These are phyloP conservation scores for Mucor circinelloides DNA, from an alignment of 371 early-diverging fungal species.

Conservation along the genomic window DNA sequence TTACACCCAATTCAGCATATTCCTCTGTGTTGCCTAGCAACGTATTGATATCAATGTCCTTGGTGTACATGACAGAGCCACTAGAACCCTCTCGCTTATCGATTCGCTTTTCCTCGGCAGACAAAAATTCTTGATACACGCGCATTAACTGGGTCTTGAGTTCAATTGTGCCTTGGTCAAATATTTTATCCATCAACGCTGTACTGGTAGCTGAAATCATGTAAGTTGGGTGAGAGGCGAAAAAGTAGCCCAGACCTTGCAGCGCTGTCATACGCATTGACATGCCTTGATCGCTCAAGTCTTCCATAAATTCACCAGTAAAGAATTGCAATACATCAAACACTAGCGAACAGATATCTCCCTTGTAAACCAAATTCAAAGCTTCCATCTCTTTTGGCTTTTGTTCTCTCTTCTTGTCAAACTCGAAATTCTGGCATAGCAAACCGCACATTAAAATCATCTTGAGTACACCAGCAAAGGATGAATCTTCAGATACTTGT, in stretches of 20 bases:
- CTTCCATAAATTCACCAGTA: conserved; percentile 19
- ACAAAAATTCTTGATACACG: conserved; percentile 72
- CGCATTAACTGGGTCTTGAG: conserved; percentile 71
- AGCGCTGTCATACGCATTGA: conserved; percentile 29
- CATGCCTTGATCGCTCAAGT: conserved; percentile 12
- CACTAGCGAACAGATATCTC: conserved; percentile 17
- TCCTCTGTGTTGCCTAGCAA: conserved; percentile 80
- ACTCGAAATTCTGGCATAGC: conserved; percentile 76
- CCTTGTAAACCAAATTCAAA: conserved; percentile 22
- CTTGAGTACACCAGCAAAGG: conserved; percentile 22
- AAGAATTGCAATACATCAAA: conserved; percentile 32
- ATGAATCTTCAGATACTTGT: not conserved
- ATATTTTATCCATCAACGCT: conserved; percentile 68
- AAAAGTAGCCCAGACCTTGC: conserved; percentile 68
- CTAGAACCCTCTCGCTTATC: conserved; percentile 36
- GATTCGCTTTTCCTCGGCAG: conserved; percentile 59
- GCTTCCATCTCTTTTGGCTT: conserved; percentile 28
- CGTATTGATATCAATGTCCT: conserved; percentile 67
- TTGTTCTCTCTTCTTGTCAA: conserved; percentile 61
- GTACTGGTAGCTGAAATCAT: conserved; percentile 63
- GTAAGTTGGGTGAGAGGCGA: conserved; percentile 68
- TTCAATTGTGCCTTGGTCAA: conserved; percentile 46
- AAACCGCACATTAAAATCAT: conserved; percentile 65
- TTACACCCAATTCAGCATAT: conserved; percentile 82
- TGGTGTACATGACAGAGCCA: conserved; percentile 20